A percentile compares a stretch with the other conserved stretches of the same genome.
Evolutionary conservation across 1,139 yeast species (phyloP).

Genomic region (Hansenula sp.): DNA sequence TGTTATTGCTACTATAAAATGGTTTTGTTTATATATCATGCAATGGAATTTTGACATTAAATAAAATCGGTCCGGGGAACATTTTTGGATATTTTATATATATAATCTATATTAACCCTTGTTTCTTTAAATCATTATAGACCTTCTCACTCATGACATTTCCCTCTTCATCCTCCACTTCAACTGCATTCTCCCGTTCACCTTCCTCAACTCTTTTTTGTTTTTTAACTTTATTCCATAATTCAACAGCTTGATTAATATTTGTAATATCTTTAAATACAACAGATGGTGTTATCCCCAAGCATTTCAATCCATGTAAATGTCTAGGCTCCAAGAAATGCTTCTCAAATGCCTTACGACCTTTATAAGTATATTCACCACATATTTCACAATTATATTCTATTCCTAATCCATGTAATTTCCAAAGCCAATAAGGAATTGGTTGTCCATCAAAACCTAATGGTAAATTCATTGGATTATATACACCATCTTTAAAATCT

Average conservation of each 20-base stretch:
- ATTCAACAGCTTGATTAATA: conserved; percentile 61
- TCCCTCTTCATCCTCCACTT: conserved; percentile 90
- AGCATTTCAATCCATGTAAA: conserved; percentile 63
- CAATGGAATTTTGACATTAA: not conserved
- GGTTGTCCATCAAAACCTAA: conserved; percentile 88
- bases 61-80: too few relatives aligned
- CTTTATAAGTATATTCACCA: conserved; percentile 70
- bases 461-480: conserved; percentile 59
- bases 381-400: conserved; percentile 82
- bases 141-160: conserved; percentile 85
- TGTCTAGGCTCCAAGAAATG: conserved; percentile 76
- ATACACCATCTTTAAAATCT: conserved; percentile 4
- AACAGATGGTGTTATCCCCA: conserved; percentile 59
- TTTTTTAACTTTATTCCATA: conserved; percentile 47
- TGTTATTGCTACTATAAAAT: too few relatives aligned
- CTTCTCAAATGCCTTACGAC: conserved; percentile 63
- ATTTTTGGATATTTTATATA: too few relatives aligned
- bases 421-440: conserved; percentile 90
- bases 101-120: conserved; percentile 64
- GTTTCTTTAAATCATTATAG: conserved; percentile 78
- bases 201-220: conserved; percentile 36
- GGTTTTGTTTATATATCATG: too few relatives aligned
- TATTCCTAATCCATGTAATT: conserved; percentile 78
- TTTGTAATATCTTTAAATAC: conserved; percentile 61
- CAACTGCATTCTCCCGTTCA: conserved; percentile 55